Conservation (phyloP, 1,284 basidiomycete species). For the Cryptococcus jaspeensis region DNA sequence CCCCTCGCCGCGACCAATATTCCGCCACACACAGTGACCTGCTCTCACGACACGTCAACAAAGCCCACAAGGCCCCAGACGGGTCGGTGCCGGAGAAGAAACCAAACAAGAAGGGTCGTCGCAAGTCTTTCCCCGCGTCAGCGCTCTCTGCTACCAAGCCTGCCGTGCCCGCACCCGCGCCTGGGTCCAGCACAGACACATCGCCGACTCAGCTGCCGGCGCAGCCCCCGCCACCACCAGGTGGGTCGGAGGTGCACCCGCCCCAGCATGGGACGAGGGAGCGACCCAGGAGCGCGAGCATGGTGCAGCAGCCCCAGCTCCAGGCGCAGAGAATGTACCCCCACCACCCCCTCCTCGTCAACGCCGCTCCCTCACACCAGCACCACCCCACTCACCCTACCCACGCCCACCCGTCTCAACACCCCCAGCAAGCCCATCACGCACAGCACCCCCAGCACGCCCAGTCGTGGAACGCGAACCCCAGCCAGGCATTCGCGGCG, state of each 20-base stretch:
- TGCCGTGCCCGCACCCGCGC: no score
- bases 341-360: constrained; percentile 38
- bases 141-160: constrained; percentile 3
- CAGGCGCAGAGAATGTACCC: constrained; percentile 46
- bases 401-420: background rate
- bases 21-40: constrained; percentile 76
- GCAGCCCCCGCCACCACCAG: no score
- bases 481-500: constrained; percentile 8
- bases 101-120: constrained; percentile 33
- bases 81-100: constrained; percentile 52
- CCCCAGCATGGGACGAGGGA: no score
- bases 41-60: constrained; percentile 82
- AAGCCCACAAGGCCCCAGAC: constrained; percentile 66
- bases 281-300: constrained; percentile 11
- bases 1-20: no score
- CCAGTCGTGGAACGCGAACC: constrained; percentile 12
- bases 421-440: background rate
- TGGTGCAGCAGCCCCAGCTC: constrained; percentile 16
- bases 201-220: background rate
- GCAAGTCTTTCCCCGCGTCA: constrained; percentile 30
- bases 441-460: background rate
- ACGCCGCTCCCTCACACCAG: background rate
- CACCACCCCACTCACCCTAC: background rate
- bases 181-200: background rate
- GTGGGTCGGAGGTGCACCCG: no score